These are phyloP conservation scores for Pseudofabraea citricarpa DNA, from an alignment of 2,329 filamentous ascomycete genomes.

Conservation along the genomic window DNA sequence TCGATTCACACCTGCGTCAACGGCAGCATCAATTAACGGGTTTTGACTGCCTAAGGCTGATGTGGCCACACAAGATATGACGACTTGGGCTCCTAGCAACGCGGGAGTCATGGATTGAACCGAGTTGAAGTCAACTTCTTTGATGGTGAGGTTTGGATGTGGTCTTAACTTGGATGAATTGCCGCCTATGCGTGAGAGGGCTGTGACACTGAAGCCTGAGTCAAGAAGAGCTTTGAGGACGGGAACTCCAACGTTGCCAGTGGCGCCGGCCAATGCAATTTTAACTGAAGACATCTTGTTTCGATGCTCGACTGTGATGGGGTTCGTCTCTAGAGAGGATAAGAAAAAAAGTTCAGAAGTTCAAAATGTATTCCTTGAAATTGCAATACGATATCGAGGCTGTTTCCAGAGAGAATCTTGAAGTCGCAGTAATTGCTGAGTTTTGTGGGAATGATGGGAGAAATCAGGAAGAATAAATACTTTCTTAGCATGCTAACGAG, in stretches of 20 bases:
- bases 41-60: conserved; percentile 25
- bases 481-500: too few relatives aligned
- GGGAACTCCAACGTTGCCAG: conserved; percentile 7
- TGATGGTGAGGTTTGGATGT: conserved; percentile 21
- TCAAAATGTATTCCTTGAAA: neutral
- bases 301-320: neutral
- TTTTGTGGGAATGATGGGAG: too few relatives aligned
- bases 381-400: neutral
- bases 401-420: neutral
- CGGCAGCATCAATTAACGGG: conserved; percentile 32
- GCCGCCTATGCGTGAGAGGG: conserved; percentile 36
- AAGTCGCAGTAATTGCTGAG: neutral
- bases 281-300: conserved; percentile 10
- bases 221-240: conserved; percentile 8
- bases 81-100: conserved; percentile 31
- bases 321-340: neutral
- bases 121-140: conserved; percentile 27
- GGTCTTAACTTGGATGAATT: conserved; percentile 13
- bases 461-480: too few relatives aligned
- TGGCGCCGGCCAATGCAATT: conserved; percentile 31
- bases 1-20: conserved; percentile 32
- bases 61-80: conserved; percentile 30
- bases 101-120: conserved; percentile 25
- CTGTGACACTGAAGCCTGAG: conserved; percentile 34
- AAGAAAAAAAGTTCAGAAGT: conserved; percentile 3